Conservation (phyloP, 805 yeast genomes). For the Candida ulmi region DNA sequence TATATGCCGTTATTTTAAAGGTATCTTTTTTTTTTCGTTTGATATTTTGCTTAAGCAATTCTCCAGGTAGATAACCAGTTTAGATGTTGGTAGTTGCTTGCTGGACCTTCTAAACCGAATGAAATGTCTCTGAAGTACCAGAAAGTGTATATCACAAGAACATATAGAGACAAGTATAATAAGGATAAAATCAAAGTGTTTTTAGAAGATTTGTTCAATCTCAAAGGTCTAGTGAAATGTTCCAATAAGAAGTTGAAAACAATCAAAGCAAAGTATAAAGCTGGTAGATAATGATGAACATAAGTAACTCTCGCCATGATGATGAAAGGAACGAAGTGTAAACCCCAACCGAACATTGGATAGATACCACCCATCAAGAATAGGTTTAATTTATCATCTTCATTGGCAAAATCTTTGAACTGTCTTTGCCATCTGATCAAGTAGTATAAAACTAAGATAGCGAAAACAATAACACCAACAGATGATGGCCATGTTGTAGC, state of each 20-base stretch:
- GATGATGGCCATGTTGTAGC: slow-evolving; percentile 75
- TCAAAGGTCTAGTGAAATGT: slow-evolving; percentile 24
- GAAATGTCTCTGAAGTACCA: slow-evolving; percentile 57
- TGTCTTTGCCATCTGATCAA: slow-evolving; percentile 77
- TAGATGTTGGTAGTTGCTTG: slow-evolving; percentile 34
- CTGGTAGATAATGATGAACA: slow-evolving; percentile 82
- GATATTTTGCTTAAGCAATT: slow-evolving; percentile 20
- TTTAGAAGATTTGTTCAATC: slow-evolving; percentile 15
- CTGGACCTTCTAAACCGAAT: slow-evolving; percentile 58
- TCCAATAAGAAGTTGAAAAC: slow-evolving; percentile 52
- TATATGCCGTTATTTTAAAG: too few species aligned
- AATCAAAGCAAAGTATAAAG: slow-evolving; percentile 69
- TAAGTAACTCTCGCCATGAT: slow-evolving; percentile 85
- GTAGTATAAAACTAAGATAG: slow-evolving; percentile 30
- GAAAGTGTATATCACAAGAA: slow-evolving; percentile 45
- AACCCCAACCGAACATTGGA: slow-evolving; percentile 79
- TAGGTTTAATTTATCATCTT: slow-evolving; percentile 39
- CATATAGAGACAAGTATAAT: slow-evolving; percentile 37
- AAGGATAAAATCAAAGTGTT: slow-evolving; percentile 21
- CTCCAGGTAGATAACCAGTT: slow-evolving; percentile 47
- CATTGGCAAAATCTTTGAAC: slow-evolving; percentile 47
- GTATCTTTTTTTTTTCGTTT: neutral
- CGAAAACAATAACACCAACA: slow-evolving; percentile 48
- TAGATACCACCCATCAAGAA: slow-evolving; percentile 68
- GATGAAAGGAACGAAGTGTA: slow-evolving; percentile 70